Evolutionary conservation across 2,329 filamentous ascomycete species (phyloP).

Genomic region (Aspergillus ibericus): DNA sequence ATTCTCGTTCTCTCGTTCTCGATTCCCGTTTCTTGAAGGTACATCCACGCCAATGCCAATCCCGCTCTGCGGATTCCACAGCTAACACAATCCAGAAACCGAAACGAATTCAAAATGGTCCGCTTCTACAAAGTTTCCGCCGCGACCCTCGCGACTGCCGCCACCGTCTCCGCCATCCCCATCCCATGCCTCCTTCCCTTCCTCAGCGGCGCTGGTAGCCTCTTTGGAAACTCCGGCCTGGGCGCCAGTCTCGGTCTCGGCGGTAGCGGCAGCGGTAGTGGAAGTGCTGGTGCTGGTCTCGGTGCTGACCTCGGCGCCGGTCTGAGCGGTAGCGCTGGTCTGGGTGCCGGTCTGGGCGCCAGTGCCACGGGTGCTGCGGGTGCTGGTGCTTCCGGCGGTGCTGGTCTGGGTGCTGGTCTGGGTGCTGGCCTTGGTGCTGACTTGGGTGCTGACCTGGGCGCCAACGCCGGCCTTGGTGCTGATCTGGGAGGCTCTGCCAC

Average conservation of each 20-base stretch:
- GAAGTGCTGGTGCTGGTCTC: constrained; percentile 1
- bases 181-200: constrained; percentile 12
- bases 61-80: too few species aligned
- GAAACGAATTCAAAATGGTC: background rate
- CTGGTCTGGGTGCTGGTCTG: background rate
- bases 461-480: constrained; percentile 3
- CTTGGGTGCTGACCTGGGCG: background rate
- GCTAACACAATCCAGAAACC: background rate
- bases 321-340: background rate
- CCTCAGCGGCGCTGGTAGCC: constrained; percentile 11
- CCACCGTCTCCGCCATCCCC: constrained; percentile 7
- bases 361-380: background rate
- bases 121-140: constrained; percentile 7
- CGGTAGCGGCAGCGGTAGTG: constrained; percentile 7
- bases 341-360: background rate
- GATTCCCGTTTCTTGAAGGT: background rate
- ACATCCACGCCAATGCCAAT: background rate
- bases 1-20: background rate
- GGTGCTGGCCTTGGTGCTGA: background rate
- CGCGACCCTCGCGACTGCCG: constrained; percentile 3
- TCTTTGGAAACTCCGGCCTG: constrained; percentile 5
- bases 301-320: constrained; percentile 2
- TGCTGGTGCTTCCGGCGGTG: background rate
- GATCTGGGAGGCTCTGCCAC: background rate
- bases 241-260: constrained; percentile 3